phyloP scores from a whole-genome alignment of 2,329 filamentous ascomycete genomes.

The Graphilbum fragrans region DNA sequence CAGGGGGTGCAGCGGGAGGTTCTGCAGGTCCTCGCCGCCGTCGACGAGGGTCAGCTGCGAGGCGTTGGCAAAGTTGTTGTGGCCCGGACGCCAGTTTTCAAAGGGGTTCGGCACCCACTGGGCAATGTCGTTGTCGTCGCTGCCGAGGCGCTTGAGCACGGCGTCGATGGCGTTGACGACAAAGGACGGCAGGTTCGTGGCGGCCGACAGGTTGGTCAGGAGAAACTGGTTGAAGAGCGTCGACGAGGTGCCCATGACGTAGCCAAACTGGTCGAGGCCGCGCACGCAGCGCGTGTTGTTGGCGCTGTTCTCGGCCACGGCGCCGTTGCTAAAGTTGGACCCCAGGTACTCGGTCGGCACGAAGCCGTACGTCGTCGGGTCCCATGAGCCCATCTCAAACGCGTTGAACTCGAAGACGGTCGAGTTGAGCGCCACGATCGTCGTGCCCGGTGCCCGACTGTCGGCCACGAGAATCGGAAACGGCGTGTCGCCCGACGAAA shows the following conservation, averaged over 20 bases:
- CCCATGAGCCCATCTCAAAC: slow-evolving; percentile 55
- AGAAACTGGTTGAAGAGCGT: slow-evolving; percentile 75
- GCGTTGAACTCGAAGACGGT: slow-evolving; percentile 55
- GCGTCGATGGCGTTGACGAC: slow-evolving; percentile 37
- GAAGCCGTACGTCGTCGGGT: slow-evolving; percentile 47
- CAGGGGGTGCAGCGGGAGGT: slow-evolving; percentile 39
- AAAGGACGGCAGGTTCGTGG: slow-evolving; percentile 29
- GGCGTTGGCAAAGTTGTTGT: slow-evolving; percentile 22
- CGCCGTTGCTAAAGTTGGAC: slow-evolving; percentile 42
- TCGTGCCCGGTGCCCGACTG: slow-evolving; percentile 30
- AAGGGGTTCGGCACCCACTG: slow-evolving; percentile 50
- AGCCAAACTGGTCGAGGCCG: slow-evolving; percentile 76
- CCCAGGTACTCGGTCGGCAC: slow-evolving; percentile 47
- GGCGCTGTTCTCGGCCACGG: slow-evolving; percentile 31
- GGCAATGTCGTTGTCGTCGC: slow-evolving; percentile 35
- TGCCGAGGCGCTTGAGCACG: slow-evolving; percentile 43
- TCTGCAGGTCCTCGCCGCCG: slow-evolving; percentile 36
- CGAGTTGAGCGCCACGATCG: slow-evolving; percentile 37
- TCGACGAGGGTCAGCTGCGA: slow-evolving; percentile 33
- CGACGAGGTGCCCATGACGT: slow-evolving; percentile 74
- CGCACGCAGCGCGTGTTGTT: slow-evolving; percentile 50
- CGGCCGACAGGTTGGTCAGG: slow-evolving; percentile 43
- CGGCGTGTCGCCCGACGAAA: slow-evolving; percentile 28
- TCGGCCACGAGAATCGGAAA: slow-evolving; percentile 39
- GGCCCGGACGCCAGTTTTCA: slow-evolving; percentile 33